These are phyloP conservation scores for Penium margaritaceum DNA, from an alignment of 139 green algal genomes.

Conservation along the genomic window DNA sequence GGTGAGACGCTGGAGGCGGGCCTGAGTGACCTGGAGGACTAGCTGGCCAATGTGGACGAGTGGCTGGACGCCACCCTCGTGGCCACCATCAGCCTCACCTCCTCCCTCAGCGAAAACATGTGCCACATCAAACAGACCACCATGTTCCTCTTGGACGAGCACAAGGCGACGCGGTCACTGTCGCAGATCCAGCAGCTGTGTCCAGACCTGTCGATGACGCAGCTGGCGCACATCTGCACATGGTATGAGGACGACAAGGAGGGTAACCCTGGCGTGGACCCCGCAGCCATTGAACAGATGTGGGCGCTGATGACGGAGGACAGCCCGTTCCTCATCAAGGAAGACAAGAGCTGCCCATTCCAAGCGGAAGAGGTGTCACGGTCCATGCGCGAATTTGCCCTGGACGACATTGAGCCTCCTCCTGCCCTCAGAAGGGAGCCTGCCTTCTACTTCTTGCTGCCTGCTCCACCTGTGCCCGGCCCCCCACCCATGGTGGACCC, in stretches of 20 bases:
- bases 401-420: no score
- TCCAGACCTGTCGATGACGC: background rate
- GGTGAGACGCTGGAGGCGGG: conserved; percentile 10
- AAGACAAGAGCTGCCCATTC: conserved; percentile 16
- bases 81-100: background rate
- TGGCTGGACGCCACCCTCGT: conserved; percentile 3
- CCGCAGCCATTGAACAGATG: conserved; percentile 6
- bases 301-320: background rate
- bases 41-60: conserved; percentile 7
- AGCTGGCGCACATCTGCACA: conserved; percentile 16
- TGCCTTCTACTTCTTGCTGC: no score
- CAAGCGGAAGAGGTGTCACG: no score
- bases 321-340: conserved; percentile 3
- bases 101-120: conserved; percentile 2
- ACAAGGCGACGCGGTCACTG: background rate
- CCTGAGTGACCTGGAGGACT: background rate
- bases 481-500: no score
- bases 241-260: conserved; percentile 12
- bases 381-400: no score
- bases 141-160: conserved; percentile 3
- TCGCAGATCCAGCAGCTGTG: conserved; percentile 2
- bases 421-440: no score
- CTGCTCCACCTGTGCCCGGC: no score
- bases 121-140: background rate
- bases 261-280: background rate